Conservation (phyloP, 1,284 basidiomycete genomes). For the Ceratobasidium sp. region DNA sequence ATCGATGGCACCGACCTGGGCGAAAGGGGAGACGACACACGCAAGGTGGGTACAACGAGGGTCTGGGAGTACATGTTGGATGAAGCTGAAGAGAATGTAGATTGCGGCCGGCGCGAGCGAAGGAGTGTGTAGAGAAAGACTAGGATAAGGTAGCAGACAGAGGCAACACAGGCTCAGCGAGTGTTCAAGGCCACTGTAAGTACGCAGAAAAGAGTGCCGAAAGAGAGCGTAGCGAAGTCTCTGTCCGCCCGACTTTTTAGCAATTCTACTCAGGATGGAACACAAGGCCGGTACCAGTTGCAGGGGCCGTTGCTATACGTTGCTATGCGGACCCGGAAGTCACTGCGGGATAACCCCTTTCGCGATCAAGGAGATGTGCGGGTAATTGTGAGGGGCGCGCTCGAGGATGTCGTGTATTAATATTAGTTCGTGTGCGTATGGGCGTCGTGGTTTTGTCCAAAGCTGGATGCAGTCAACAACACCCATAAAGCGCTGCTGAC, state of each 20-base stretch:
- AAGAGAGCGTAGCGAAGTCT: not conserved
- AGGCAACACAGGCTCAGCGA: slow-evolving; percentile 10
- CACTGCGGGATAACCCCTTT: not conserved
- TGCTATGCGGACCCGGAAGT: slow-evolving; percentile 28
- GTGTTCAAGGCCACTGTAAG: not conserved
- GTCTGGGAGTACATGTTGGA: slow-evolving; percentile 30
- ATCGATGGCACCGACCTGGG: slow-evolving; percentile 30
- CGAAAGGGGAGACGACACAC: slow-evolving; percentile 34
- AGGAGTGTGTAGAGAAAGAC: slow-evolving; percentile 20
- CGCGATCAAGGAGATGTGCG: not conserved
- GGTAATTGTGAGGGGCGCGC: not conserved
- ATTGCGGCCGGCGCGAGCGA: slow-evolving; percentile 34
- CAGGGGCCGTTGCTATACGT: slow-evolving; percentile 2
- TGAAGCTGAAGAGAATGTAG: slow-evolving; percentile 1
- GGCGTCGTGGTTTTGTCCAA: not conserved
- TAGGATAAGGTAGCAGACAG: not conserved
- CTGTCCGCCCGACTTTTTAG: not conserved
- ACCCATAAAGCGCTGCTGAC: not conserved
- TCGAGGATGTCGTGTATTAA: no score
- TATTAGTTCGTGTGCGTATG: not conserved
- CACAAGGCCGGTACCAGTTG: not conserved
- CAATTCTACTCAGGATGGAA: not conserved
- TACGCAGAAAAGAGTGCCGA: not conserved
- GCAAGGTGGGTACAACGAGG: slow-evolving; percentile 11
- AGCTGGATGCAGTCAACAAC: not conserved